Evolutionary conservation across 164 flowering plant species (phyloP).

Genomic region (Platanus orientalis): DNA sequence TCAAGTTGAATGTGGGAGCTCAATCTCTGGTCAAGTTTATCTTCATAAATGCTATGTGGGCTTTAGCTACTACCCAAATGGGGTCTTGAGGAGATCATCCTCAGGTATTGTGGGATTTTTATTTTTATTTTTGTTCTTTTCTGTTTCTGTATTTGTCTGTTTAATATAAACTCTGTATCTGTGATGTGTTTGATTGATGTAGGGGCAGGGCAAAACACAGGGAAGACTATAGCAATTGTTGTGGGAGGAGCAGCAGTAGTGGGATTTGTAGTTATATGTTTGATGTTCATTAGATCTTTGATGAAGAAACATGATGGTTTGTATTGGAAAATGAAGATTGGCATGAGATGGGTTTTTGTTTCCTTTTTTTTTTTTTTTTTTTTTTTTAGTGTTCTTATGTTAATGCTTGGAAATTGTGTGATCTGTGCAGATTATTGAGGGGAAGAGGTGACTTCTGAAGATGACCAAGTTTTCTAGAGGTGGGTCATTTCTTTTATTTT

Average conservation of each 20-base stretch:
- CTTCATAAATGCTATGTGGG: slow-evolving; percentile 70
- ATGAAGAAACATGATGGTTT: slow-evolving; percentile 80
- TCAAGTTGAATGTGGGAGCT: slow-evolving; percentile 81
- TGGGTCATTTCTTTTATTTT: no score
- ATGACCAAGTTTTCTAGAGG: slow-evolving; percentile 16
- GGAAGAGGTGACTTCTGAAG: slow-evolving; percentile 2
- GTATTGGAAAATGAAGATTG: slow-evolving; percentile 7
- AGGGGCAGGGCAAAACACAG: slow-evolving; percentile 58
- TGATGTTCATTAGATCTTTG: slow-evolving; percentile 64
- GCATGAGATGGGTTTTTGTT: not conserved
- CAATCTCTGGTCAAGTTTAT: slow-evolving; percentile 62
- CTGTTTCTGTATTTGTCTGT: no score
- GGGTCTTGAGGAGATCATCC: slow-evolving; percentile 44
- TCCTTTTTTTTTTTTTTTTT: not conserved
- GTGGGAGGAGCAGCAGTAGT: slow-evolving; percentile 91
- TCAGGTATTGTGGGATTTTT: slow-evolving; percentile 51
- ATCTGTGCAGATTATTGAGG: slow-evolving; percentile 44
- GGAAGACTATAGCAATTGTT: slow-evolving; percentile 93
- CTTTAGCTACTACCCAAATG: slow-evolving; percentile 70
- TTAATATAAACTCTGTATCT: not conserved
- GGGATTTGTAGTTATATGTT: slow-evolving; percentile 58
- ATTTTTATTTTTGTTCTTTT: not conserved
- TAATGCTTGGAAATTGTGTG: slow-evolving; percentile 11
- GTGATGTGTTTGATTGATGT: slow-evolving; percentile 15
- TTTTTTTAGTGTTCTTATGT: slow-evolving; percentile 3